Evolutionary conservation across 805 yeast genomes (phyloP).

Genomic region (Candida insectorum): DNA sequence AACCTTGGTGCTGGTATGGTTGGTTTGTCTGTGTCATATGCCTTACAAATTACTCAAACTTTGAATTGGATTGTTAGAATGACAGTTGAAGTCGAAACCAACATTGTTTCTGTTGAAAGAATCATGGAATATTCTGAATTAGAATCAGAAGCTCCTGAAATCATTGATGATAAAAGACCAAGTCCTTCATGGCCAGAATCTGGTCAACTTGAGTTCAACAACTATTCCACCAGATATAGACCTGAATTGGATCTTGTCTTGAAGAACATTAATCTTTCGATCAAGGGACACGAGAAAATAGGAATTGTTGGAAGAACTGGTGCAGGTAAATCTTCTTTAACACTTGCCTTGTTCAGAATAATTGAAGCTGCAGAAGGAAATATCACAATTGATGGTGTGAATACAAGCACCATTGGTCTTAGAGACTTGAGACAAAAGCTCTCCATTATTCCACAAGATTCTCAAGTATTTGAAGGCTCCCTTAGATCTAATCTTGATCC

Average conservation of each 20-base stretch:
- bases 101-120: slow-evolving; percentile 95
- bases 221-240: slow-evolving; percentile 42
- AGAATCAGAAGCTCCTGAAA: slow-evolving; percentile 78
- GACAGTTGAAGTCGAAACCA: slow-evolving; percentile 98
- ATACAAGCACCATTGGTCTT: slow-evolving; percentile 36
- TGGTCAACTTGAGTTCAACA: slow-evolving; percentile 34
- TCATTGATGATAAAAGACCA: slow-evolving; percentile 66
- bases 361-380: slow-evolving; percentile 37
- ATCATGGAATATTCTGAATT: slow-evolving; percentile 82
- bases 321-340: slow-evolving; percentile 44
- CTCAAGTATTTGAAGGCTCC: slow-evolving; percentile 44
- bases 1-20: slow-evolving; percentile 82
- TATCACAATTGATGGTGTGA: slow-evolving; percentile 32
- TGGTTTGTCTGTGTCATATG: slow-evolving; percentile 91
- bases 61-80: slow-evolving; percentile 97
- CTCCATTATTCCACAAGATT: slow-evolving; percentile 45
- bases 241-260: slow-evolving; percentile 44
- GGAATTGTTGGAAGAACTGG: slow-evolving; percentile 48
- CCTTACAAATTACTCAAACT: slow-evolving; percentile 88
- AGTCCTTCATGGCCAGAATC: slow-evolving; percentile 32
- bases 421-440: slow-evolving; percentile 41
- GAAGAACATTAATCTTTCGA: slow-evolving; percentile 32
- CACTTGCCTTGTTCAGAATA: slow-evolving; percentile 42
- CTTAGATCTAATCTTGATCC: slow-evolving; percentile 42
- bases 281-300: slow-evolving; percentile 37